These are phyloP conservation scores for Debaryomyces udenii DNA, from an alignment of 1,139 yeast species.

Conservation along the genomic window DNA sequence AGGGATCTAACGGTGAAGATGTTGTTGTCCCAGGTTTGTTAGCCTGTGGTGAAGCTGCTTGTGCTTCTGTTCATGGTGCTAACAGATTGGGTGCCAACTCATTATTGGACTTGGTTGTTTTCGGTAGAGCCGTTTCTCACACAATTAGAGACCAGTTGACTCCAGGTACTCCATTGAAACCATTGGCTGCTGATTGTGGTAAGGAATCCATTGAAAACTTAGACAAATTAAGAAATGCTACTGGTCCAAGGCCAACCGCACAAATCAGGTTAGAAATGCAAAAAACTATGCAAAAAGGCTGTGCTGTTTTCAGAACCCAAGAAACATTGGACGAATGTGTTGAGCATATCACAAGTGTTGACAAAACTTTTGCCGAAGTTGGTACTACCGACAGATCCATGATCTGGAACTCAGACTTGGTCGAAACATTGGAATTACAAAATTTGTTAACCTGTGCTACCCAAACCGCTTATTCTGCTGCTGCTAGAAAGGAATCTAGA, in stretches of 20 bases:
- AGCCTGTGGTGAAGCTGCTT: conserved; percentile 99
- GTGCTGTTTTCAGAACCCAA: conserved; percentile 96
- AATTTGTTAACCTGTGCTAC: conserved; percentile 96
- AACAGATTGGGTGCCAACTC: conserved; percentile 99
- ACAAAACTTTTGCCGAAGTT: conserved; percentile 64
- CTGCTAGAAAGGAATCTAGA: conserved; percentile 95
- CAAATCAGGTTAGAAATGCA: conserved; percentile 92
- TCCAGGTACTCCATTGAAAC: conserved; percentile 85
- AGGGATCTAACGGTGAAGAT: conserved; percentile 88
- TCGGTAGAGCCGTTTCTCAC: conserved; percentile 97
- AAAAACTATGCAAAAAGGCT: conserved; percentile 93
- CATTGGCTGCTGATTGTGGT: conserved; percentile 83
- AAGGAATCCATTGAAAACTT: conserved; percentile 87
- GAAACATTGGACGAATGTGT: conserved; percentile 93
- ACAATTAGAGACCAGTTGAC: conserved; percentile 82
- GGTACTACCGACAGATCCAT: conserved; percentile 93
- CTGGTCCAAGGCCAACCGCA: conserved; percentile 82
- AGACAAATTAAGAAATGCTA: conserved; percentile 84
- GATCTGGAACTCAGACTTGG: conserved; percentile 98
- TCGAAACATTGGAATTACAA: conserved; percentile 94
- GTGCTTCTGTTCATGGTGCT: conserved; percentile 99
- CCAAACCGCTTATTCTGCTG: conserved; percentile 93
- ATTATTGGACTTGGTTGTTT: conserved; percentile 91
- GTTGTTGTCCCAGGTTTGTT: conserved; percentile 88
- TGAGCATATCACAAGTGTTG: conserved; percentile 71